Evolutionary conservation across 352 stramenopile species (phyloP).

Genomic region (Globisporangium megalacanthum): DNA sequence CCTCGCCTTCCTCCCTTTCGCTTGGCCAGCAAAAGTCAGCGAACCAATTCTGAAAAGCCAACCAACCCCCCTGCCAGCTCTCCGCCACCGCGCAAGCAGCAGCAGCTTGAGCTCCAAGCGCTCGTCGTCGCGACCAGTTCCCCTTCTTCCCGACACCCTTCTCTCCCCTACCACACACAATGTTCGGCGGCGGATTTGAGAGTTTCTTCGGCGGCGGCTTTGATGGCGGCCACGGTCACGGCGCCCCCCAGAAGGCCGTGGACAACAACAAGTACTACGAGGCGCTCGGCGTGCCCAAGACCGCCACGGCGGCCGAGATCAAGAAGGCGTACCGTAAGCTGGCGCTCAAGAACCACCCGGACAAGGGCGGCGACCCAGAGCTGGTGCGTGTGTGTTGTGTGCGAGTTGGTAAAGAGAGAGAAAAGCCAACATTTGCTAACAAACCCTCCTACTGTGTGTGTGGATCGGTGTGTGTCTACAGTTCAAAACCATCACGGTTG

Average conservation of each 20-base stretch:
- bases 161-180: slow-evolving; percentile 15
- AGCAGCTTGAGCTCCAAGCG: neutral
- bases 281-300: slow-evolving; percentile 82
- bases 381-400: slow-evolving; percentile 25
- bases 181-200: slow-evolving; percentile 85
- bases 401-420: neutral
- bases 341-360: slow-evolving; percentile 94
- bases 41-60: too few relatives aligned
- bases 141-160: neutral
- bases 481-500: slow-evolving; percentile 93
- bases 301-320: slow-evolving; percentile 74
- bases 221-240: slow-evolving; percentile 41
- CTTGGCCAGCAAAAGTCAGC: too few relatives aligned
- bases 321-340: slow-evolving; percentile 91
- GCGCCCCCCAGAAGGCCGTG: slow-evolving; percentile 47
- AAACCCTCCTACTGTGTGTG: too few relatives aligned
- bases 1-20: too few relatives aligned
- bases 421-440: too few relatives aligned
- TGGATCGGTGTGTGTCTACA: slow-evolving; percentile 15
- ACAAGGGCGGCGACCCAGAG: slow-evolving; percentile 98
- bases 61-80: too few relatives aligned
- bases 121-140: neutral
- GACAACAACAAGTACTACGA: slow-evolving; percentile 90
- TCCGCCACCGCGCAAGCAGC: neutral
- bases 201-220: slow-evolving; percentile 84